Conservation (phyloP, 441 rosid genomes). For the Isatis lusitanica region DNA sequence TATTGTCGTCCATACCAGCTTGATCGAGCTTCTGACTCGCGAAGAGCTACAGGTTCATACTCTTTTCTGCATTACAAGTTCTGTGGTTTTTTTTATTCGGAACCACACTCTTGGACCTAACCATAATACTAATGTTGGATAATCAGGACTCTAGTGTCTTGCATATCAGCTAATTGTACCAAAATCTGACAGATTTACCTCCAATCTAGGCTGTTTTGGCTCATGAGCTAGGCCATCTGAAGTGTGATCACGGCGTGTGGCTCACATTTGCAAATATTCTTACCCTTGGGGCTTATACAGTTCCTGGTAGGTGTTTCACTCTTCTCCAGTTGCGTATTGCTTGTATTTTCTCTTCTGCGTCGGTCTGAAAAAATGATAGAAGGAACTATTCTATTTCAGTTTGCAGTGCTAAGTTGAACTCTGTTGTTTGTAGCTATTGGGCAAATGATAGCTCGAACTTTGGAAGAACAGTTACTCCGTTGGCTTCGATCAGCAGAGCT, state of each 20-base stretch:
- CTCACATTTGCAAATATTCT: constrained; percentile 93
- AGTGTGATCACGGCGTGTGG: constrained; percentile 97
- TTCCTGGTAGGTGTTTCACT: constrained; percentile 64
- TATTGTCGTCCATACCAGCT: constrained; percentile 86
- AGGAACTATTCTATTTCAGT: not conserved
- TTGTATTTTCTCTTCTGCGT: not conserved
- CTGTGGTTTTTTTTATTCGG: not conserved
- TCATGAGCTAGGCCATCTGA: constrained; percentile 93
- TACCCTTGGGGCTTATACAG: constrained; percentile 80
- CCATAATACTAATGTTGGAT: not conserved
- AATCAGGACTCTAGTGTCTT: not conserved
- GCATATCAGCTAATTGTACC: constrained; percentile 8
- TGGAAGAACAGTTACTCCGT: constrained; percentile 87
- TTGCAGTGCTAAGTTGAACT: constrained; percentile 16
- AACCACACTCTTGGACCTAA: not conserved
- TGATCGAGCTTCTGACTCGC: constrained; percentile 84
- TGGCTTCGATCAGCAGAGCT: constrained; percentile 96
- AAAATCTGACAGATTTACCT: constrained; percentile 29
- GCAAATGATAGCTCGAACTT: constrained; percentile 71
- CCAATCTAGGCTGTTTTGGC: constrained; percentile 83
- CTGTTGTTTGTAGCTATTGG: constrained; percentile 66
- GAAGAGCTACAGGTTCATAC: constrained; percentile 79
- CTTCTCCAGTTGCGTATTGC: too few relatives aligned
- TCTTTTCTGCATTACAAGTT: constrained; percentile 7
- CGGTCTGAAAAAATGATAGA: not conserved